Evolutionary conservation across 2,329 filamentous ascomycete species (phyloP), one percentile per base, ranked within the genome.

Genomic region (Apiospora arundinis): DNA sequence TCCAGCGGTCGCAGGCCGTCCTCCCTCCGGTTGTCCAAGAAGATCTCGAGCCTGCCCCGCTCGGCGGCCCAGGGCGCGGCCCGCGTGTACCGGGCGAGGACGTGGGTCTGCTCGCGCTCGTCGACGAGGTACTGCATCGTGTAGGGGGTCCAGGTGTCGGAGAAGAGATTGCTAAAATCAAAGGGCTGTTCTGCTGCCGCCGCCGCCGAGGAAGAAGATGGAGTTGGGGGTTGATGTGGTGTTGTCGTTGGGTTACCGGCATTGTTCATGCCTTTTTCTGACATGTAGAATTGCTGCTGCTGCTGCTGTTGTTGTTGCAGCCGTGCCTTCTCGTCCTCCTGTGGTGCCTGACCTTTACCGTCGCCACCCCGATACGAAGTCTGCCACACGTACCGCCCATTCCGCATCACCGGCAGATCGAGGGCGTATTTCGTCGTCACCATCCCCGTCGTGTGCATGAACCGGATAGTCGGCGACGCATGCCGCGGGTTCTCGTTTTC

Each of bases 41-140:
- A 68, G 16, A 68, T 37, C 44, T 48, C 44, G 4, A 68, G 66
- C 42, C 16, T 68, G 9, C 66, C 66, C 21, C 66, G 9, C 66
- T 68, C 66, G 44, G 16, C 12, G 18, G 66, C 66, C 66, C 66
- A 68, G 3, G 66, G 66, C 25, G 66, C 66, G 0, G 66, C 46
- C 44, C 66, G 42, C 44, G 66, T 68, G 23, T 68, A 68, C 11
- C 12, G 46, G 16, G 66, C 66, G 2, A 68, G 44, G 25, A 68
- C 25, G 66, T 37, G 25, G 18, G 25, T 40, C 16, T 45, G 28
- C 1, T 14, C 32, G 7, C 9, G 2, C 4, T 48, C 66, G 4
- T 68, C 23, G 25, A 68, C 66, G 4, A 68, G 46, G 66, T 68
- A 48, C 25, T 48, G 42, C 66, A 44, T 48, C 44, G n/a, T 12